Conservation (phyloP, 2,329 filamentous ascomycete species). For the Graphilbum fragrans region DNA sequence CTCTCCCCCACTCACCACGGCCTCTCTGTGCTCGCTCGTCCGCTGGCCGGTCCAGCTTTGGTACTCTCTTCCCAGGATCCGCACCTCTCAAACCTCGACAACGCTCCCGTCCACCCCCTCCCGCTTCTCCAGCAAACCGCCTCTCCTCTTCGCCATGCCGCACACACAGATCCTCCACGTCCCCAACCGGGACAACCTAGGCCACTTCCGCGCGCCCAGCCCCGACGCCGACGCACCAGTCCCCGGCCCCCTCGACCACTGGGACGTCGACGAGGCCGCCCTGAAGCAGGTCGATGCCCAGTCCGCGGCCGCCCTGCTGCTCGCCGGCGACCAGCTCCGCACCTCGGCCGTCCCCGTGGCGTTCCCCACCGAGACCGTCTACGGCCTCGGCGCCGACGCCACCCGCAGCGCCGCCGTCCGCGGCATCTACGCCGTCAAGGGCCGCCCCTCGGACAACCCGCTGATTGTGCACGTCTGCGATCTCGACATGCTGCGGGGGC, state of each 20-base stretch:
- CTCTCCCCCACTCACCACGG: too few relatives aligned
- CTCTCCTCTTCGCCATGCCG: slow-evolving; percentile 4
- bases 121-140: too few relatives aligned
- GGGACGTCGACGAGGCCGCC: slow-evolving; percentile 22
- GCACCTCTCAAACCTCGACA: too few relatives aligned
- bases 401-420: slow-evolving; percentile 71
- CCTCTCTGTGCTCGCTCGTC: too few relatives aligned
- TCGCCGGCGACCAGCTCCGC: slow-evolving; percentile 55
- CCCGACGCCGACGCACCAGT: not conserved
- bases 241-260: slow-evolving; percentile 20
- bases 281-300: slow-evolving; percentile 13
- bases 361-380: slow-evolving; percentile 96
- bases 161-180: slow-evolving; percentile 13
- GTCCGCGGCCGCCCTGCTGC: slow-evolving; percentile 31
- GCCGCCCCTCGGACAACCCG: slow-evolving; percentile 84
- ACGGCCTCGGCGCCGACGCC: slow-evolving; percentile 91
- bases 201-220: slow-evolving; percentile 7
- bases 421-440: slow-evolving; percentile 89
- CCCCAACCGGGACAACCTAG: slow-evolving; percentile 7
- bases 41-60: too few relatives aligned
- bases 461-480: slow-evolving; percentile 88
- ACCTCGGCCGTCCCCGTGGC: slow-evolving; percentile 66
- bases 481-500: slow-evolving; percentile 56
- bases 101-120: too few relatives aligned
- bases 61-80: too few relatives aligned